Percentiles rank a stretch among this genome's conserved stretches.
phyloP scores from a whole-genome alignment of 257 asterid genomes.

The Solanum sejunctum region DNA sequence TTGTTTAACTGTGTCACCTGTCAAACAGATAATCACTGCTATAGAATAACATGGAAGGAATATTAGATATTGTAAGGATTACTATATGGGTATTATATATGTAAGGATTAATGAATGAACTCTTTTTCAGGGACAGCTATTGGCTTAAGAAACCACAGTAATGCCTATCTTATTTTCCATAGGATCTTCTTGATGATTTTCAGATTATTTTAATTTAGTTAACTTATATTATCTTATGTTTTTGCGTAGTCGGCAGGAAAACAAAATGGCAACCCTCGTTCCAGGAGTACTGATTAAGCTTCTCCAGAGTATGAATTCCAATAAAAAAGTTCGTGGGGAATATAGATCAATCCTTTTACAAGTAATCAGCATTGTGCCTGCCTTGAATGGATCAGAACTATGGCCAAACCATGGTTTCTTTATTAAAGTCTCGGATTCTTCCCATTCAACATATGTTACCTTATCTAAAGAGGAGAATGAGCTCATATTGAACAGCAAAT shows the following conservation, averaged over 20 bases:
- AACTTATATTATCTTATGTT: neutral
- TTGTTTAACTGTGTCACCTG: neutral
- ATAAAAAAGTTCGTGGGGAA: conserved; percentile 58
- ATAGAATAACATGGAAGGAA: neutral
- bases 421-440: conserved; percentile 82
- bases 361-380: conserved; percentile 82
- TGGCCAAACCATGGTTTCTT: conserved; percentile 85
- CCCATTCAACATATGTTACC: conserved; percentile 76
- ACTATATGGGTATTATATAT: neutral
- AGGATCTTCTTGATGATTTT: neutral
- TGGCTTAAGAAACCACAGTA: neutral
- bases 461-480: conserved; percentile 55
- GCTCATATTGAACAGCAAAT: conserved; percentile 62
- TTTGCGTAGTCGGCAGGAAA: neutral
- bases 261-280: conserved; percentile 55
- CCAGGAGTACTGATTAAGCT: conserved; percentile 82
- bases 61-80: neutral
- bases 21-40: neutral
- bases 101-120: neutral
- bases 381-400: conserved; percentile 54
- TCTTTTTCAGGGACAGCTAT: neutral
- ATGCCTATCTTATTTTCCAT: neutral
- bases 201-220: neutral
- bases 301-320: conserved; percentile 57
- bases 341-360: conserved; percentile 57